phyloP scores from a whole-genome alignment of 2,329 filamentous ascomycete genomes.

The Raffaelea albimanens region DNA sequence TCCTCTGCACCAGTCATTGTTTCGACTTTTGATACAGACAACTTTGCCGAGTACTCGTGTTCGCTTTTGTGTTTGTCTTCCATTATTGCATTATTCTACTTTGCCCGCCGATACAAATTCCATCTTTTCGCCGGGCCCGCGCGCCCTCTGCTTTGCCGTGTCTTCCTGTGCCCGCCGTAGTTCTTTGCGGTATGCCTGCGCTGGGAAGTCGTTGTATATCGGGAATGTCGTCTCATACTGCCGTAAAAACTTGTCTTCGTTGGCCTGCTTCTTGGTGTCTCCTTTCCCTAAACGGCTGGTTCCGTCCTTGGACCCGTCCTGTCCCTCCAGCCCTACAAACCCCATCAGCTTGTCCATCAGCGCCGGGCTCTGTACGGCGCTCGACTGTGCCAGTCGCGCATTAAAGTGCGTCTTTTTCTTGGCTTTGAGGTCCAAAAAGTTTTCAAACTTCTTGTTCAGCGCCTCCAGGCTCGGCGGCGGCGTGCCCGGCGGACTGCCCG shows the following conservation, averaged over 20 bases:
- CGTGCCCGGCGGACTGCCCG: slow-evolving; percentile 59
- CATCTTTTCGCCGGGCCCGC: slow-evolving; percentile 31
- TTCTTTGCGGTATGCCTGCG: slow-evolving; percentile 40
- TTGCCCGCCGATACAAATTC: slow-evolving; percentile 43
- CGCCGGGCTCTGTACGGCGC: slow-evolving; percentile 61
- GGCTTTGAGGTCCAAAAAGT: slow-evolving; percentile 65
- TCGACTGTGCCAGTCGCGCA: slow-evolving; percentile 56
- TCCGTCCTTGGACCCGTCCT: neutral
- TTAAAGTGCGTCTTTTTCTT: slow-evolving; percentile 72
- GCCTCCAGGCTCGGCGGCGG: slow-evolving; percentile 30
- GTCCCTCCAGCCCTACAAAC: slow-evolving; percentile 45
- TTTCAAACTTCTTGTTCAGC: slow-evolving; percentile 58
- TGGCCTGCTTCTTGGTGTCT: neutral
- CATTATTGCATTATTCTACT: neutral
- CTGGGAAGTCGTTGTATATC: slow-evolving; percentile 56
- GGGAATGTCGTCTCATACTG: slow-evolving; percentile 13
- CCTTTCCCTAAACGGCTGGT: slow-evolving; percentile 7
- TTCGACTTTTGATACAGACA: too few relatives aligned
- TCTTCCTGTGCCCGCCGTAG: slow-evolving; percentile 40
- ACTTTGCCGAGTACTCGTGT: neutral
- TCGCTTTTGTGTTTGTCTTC: neutral
- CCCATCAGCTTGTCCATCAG: slow-evolving; percentile 63
- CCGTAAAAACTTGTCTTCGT: too few relatives aligned
- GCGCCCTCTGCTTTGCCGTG: slow-evolving; percentile 33
- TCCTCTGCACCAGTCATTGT: too few relatives aligned